Conservation (phyloP, 1,139 yeast species). For the Hanseniaspora sp. region DNA sequence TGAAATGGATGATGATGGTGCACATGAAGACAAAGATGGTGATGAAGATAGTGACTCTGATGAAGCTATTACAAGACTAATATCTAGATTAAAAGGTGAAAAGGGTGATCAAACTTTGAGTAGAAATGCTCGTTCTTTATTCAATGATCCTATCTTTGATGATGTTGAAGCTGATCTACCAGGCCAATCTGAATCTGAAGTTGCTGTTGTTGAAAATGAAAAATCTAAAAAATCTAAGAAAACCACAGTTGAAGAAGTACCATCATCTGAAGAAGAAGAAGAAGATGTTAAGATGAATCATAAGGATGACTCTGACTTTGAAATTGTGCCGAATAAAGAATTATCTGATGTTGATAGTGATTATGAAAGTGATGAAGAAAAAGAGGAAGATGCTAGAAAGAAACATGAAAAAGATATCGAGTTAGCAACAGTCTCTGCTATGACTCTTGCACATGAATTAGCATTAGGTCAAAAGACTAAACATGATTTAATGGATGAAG, state of each 20-base stretch:
- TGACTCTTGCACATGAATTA: conserved; percentile 94
- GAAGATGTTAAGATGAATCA: conserved; percentile 26
- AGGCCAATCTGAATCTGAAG: conserved; percentile 18
- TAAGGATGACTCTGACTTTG: conserved; percentile 39
- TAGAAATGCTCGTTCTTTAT: conserved; percentile 61
- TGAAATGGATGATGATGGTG: conserved; percentile 30
- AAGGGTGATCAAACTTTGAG: conserved; percentile 47
- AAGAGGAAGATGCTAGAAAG: conserved; percentile 34
- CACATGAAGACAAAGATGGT: conserved; percentile 28
- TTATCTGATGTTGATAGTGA: conserved; percentile 35
- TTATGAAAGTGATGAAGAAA: conserved; percentile 41
- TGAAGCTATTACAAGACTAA: conserved; percentile 53
- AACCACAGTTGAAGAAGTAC: background rate
- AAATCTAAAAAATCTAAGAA: conserved; percentile 18
- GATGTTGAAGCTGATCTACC: conserved; percentile 43
- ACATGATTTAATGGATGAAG: conserved; percentile 78
- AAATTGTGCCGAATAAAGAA: conserved; percentile 42
- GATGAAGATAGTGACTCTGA: conserved; percentile 60
- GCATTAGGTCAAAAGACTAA: conserved; percentile 80
- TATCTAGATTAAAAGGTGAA: conserved; percentile 44
- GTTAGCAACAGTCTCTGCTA: conserved; percentile 86
- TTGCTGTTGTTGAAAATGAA: conserved; percentile 8
- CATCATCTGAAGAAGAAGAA: conserved; percentile 21
- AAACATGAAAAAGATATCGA: conserved; percentile 57
- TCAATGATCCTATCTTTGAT: conserved; percentile 66